These are phyloP conservation scores for Logfia minima DNA, from an alignment of 129 eudicot species.

Conservation along the genomic window DNA sequence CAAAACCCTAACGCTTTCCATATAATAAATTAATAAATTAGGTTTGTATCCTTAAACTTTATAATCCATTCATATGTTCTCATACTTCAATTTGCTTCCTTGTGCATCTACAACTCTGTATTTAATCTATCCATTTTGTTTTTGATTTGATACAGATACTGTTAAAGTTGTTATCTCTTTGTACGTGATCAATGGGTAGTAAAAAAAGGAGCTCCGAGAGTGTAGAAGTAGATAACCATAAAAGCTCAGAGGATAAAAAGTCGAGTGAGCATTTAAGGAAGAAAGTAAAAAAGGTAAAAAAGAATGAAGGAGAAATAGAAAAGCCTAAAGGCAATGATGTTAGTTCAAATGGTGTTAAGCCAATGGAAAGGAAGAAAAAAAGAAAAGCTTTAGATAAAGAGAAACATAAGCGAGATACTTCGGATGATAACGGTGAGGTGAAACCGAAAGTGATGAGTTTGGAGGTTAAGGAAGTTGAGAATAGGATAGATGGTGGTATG, in stretches of 20 bases:
- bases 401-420: slow-evolving; percentile 35
- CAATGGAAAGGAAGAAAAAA: slow-evolving; percentile 85
- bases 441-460: slow-evolving; percentile 21
- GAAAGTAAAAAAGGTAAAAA: not conserved
- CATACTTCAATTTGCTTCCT: not conserved
- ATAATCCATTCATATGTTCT: not conserved
- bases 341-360: slow-evolving; percentile 35
- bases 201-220: slow-evolving; percentile 9
- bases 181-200: not conserved
- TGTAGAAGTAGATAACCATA: not conserved
- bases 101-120: not conserved
- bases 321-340: slow-evolving; percentile 4
- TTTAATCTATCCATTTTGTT: too few relatives aligned
- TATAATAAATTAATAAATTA: slow-evolving; percentile 50
- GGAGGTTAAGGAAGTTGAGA: slow-evolving; percentile 25
- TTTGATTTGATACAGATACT: not conserved
- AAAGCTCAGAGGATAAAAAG: not conserved
- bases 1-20: slow-evolving; percentile 21
- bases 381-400: slow-evolving; percentile 72
- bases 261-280: not conserved
- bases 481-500: slow-evolving; percentile 39
- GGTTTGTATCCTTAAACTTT: not conserved
- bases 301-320: slow-evolving; percentile 33
- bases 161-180: not conserved
- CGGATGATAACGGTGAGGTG: slow-evolving; percentile 22